These are phyloP conservation scores for Aspergillus sp. DNA, from an alignment of 2,329 filamentous ascomycete genomes.

Conservation along the genomic window DNA sequence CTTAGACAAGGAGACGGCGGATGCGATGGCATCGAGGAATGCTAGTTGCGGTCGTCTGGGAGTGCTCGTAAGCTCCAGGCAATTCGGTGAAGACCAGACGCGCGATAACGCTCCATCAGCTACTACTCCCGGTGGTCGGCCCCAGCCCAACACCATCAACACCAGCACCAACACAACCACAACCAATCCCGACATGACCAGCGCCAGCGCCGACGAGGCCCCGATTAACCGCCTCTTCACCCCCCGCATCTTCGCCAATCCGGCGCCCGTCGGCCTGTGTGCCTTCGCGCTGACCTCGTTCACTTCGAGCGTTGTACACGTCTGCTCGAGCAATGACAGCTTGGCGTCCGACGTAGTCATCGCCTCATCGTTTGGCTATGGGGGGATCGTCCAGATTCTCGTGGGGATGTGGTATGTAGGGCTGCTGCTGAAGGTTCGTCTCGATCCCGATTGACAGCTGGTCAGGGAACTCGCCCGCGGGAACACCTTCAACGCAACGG, in stretches of 20 bases:
- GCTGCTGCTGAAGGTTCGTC: too few relatives aligned
- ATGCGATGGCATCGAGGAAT: not conserved
- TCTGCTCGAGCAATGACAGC: slow-evolving; percentile 5
- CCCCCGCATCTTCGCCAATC: slow-evolving; percentile 10
- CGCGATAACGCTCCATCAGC: not conserved
- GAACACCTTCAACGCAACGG: slow-evolving; percentile 14
- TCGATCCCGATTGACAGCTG: too few relatives aligned
- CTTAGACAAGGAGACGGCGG: not conserved
- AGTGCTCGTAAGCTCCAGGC: not conserved
- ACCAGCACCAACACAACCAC: too few relatives aligned
- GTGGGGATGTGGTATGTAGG: slow-evolving; percentile 14
- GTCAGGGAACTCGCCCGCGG: slow-evolving; percentile 14
- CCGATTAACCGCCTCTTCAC: not conserved
- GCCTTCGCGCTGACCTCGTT: slow-evolving; percentile 14
- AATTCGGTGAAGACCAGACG: not conserved
- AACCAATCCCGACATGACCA: too few relatives aligned
- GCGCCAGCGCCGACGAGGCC: too few relatives aligned
- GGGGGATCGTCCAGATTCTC: slow-evolving; percentile 10
- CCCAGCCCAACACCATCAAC: too few relatives aligned
- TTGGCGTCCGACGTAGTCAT: slow-evolving; percentile 5
- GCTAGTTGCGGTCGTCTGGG: not conserved
- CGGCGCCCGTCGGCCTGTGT: slow-evolving; percentile 12
- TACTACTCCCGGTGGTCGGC: too few relatives aligned
- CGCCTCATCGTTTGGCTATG: slow-evolving; percentile 9
- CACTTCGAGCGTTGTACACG: slow-evolving; percentile 10